phyloP scores from a whole-genome alignment of 1,284 basidiomycete genomes.

The Heliocybe sulcata region DNA sequence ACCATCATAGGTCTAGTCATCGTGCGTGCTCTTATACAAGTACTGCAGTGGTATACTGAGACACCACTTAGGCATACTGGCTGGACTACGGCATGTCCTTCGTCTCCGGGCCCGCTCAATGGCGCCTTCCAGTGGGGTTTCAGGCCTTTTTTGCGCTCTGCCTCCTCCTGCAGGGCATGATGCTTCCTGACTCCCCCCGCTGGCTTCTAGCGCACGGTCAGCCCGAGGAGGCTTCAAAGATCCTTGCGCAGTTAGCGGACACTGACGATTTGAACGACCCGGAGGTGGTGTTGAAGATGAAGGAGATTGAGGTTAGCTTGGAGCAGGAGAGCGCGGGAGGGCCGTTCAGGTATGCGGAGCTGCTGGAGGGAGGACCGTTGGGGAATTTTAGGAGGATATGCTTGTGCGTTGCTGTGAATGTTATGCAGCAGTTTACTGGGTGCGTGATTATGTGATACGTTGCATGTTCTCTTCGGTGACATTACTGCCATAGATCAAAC shows the following conservation, averaged over 20 bases:
- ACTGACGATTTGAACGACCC: conserved; percentile 24
- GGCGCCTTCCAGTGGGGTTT: conserved; percentile 37
- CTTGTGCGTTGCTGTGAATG: conserved; percentile 29
- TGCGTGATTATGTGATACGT: conserved; percentile 9
- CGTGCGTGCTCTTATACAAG: conserved; percentile 14
- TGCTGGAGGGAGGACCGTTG: conserved; percentile 30
- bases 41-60: not conserved
- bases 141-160: conserved; percentile 34
- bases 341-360: conserved; percentile 29
- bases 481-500: conserved; percentile 12
- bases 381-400: conserved; percentile 35
- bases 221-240: conserved; percentile 27
- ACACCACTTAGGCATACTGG: conserved; percentile 31
- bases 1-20: conserved; percentile 42
- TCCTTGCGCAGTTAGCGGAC: conserved; percentile 33
- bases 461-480: not conserved
- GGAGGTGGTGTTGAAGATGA: conserved; percentile 24
- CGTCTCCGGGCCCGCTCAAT: conserved; percentile 27
- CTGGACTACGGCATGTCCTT: conserved; percentile 36
- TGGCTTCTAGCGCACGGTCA: conserved; percentile 37
- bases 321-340: conserved; percentile 32
- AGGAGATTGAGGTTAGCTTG: conserved; percentile 31
- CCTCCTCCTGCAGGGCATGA: conserved; percentile 27
- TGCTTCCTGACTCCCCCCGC: conserved; percentile 34
- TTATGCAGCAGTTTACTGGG: conserved; percentile 38